Base-by-base conservation (phyloP, 805 yeast genomes). In the Nakazawaea ishiwadae region DNA sequence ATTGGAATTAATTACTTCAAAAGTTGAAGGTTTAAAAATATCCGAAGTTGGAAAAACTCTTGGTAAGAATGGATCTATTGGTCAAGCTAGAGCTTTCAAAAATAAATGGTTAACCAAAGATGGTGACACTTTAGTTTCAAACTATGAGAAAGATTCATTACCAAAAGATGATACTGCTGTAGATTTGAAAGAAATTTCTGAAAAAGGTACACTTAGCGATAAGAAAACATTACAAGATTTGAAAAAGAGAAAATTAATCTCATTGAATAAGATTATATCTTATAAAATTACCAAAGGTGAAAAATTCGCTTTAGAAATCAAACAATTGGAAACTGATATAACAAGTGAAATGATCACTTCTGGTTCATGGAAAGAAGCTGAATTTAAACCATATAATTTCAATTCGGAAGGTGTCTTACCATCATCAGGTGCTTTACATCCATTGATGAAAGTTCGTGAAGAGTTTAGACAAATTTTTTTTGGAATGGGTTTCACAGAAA, bases 381-480 rank as follows among this genome's bases (percentile, higher is more conserved):
- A 83, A 51, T 93, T 95, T 76, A 93, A 95, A 68, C 90, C 96
- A 21, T 93, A 91, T 68, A 93, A 93, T 70, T 93, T 93, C 75
- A 78, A 87, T 58, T 87, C 98, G 39, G 95, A 93, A 70, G 99
- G 99, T 61, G 76, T 85, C 34, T 68, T 71, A 48, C 91, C 97
- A 37, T 71, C 68, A 31, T 75, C 95, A 19, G 99, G 99, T 59
- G 96, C 98, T 35, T 73, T 93, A 54, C 99, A 93, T 65, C 99
- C 99, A 28, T 75, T 93, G 56, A 88, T 81, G 71, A 93, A 93
- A 66, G 98, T 93, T 45, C 80, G 97, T 58, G 97, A 91, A 66
- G 99, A 93, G 65, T 93, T 93, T 69, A 79, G 99, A 69, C 96
- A 90, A 65, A 91, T 93, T 58, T 93, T 93, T 79, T 91, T 93